Base-by-base conservation (phyloP, 106 monocot genomes). In the Dendrobium catenatum region DNA sequence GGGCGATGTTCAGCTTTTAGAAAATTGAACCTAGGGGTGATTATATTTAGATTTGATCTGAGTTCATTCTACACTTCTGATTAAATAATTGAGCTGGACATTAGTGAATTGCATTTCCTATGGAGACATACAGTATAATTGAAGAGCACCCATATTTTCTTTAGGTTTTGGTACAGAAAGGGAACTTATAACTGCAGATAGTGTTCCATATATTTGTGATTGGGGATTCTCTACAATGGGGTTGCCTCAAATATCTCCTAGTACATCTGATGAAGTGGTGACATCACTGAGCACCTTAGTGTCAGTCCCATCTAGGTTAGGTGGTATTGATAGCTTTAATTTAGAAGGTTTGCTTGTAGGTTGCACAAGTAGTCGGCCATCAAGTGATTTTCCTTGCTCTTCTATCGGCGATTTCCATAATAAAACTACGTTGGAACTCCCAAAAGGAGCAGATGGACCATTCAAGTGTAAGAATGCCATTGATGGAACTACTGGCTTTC, bases 211-310 rank as follows among this genome's bases (percentile, higher is more conserved):
- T 10, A 4, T 40, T 55, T 37, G 33, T 42, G n/a, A 54, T 58
- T 41, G 29, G 10, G 61, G 15, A 49, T 76, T 48, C 66, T 75
- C 24, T 72, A 77, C 54, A 77, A 98, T 95, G 95, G 95, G 93
- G 2, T 83, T 98, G 54, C 91, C 91, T 82, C 94, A 98, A 73
- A 2, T 88, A 18, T 51, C 90, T 42, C 64, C 82, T 1, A 79
- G 87, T 82, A 61, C 72, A 55, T 46, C 79, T 49, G 79, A 85
- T 77, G 89, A 91, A 76, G 79, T 80, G 37, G 74, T 86, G 24
- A 78, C 80, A 31, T 48, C 89, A 61, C 17, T 51, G 48, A 83
- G 83, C 81, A 83, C 87, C 40, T 84, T 86, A 80, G 86, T 79
- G 18, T 86, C 91, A 27, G 59, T 80, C 31, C 82, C 86, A 42